Evolutionary conservation across 1,284 basidiomycete genomes (phyloP).

Genomic region (Tilletia caries): DNA sequence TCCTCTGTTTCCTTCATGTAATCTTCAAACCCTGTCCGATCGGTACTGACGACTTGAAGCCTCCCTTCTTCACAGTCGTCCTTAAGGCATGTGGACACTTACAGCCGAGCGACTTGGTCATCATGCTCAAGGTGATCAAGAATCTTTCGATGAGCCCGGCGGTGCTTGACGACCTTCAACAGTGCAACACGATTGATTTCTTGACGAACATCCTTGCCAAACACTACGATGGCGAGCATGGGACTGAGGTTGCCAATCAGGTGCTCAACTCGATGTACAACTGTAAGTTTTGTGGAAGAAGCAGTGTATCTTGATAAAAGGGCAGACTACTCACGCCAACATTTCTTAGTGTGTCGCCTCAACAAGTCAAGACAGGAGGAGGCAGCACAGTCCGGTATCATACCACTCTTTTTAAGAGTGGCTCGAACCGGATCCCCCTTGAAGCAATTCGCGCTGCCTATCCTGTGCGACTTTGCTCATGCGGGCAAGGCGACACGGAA

Average conservation of each 20-base stretch:
- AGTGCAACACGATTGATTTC: slow-evolving; percentile 89
- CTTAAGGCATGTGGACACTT: slow-evolving; percentile 7
- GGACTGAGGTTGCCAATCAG: slow-evolving; percentile 61
- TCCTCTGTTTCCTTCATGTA: background rate
- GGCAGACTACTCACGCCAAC: background rate
- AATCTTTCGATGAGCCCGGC: slow-evolving; percentile 78
- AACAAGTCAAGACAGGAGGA: slow-evolving; percentile 70
- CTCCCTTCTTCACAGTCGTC: background rate
- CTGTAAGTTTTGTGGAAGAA: slow-evolving; percentile 14
- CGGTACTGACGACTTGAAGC: background rate
- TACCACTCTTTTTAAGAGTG: slow-evolving; percentile 82
- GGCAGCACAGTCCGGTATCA: slow-evolving; percentile 88
- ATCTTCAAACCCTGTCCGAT: too few relatives aligned
- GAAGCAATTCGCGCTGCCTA: slow-evolving; percentile 93
- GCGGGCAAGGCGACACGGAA: slow-evolving; percentile 44
- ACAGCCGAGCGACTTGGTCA: slow-evolving; percentile 76
- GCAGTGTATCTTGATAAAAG: background rate
- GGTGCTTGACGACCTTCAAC: slow-evolving; percentile 86
- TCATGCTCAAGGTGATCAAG: slow-evolving; percentile 89
- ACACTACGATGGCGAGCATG: slow-evolving; percentile 72
- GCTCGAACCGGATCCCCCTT: slow-evolving; percentile 82
- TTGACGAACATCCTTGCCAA: slow-evolving; percentile 78
- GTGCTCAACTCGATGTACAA: slow-evolving; percentile 50
- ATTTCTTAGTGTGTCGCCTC: slow-evolving; percentile 31
- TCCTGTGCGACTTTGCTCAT: slow-evolving; percentile 68